Evolutionary conservation across 1,139 yeast genomes (phyloP).

Genomic region (Candida sanyaensis): DNA sequence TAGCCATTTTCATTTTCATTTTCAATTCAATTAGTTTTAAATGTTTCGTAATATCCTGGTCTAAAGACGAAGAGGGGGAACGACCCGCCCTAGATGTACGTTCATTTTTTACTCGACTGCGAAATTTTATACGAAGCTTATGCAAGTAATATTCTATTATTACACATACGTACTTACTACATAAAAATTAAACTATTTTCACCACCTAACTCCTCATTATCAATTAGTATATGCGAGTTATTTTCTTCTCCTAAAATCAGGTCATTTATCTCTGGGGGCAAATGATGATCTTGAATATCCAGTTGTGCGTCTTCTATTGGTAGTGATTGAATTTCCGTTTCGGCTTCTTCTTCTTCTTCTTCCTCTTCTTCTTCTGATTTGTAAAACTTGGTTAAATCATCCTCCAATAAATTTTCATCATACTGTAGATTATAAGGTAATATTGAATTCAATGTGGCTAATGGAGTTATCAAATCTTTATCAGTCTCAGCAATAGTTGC

Average conservation of each 20-base stretch:
- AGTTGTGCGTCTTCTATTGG: not conserved
- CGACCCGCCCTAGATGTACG: not conserved
- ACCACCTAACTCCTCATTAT: conserved; percentile 19
- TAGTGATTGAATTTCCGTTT: not conserved
- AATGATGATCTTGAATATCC: not conserved
- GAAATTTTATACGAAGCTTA: not conserved
- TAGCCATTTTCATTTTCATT: no score
- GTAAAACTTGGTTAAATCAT: conserved; percentile 21
- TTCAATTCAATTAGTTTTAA: no score
- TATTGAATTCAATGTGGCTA: conserved; percentile 20
- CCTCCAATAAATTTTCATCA: conserved; percentile 24
- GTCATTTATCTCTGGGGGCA: not conserved
- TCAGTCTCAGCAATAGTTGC: conserved; percentile 7
- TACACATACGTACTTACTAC: not conserved
- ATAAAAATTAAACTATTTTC: conserved; percentile 12
- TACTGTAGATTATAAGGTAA: conserved; percentile 38
- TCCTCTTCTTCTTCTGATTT: not conserved
- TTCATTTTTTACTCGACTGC: not conserved
- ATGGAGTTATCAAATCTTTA: conserved; percentile 20
- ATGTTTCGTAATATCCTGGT: no score
- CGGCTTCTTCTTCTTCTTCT: not conserved
- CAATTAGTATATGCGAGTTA: not conserved
- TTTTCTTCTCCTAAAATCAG: not conserved
- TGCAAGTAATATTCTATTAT: not conserved
- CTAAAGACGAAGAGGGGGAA: not conserved